Percentiles rank a stretch among this genome's conserved stretches.
These are phyloP conservation scores for Triticum aestivum DNA, from an alignment of 176 grass and related monocot genomes.

Conservation along the genomic window IWGSC_CS_RefSeq_v2.1 NC_057810.1:15495287-15495786, in stretches of 20 bases:
- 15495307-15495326: not conserved
- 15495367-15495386: not conserved
- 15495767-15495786: slow-evolving; percentile 92
- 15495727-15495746: slow-evolving; percentile 52
- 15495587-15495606: not conserved
- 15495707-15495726: not conserved
- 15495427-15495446: slow-evolving; percentile 13
- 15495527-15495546: slow-evolving; percentile 4
- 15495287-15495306: not conserved
- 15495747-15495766: slow-evolving; percentile 67
- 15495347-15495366: not conserved
- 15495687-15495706: slow-evolving; percentile 20
- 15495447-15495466: not conserved
- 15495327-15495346: no score
- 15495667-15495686: not conserved
- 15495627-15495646: not conserved
- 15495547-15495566: slow-evolving; percentile 22
- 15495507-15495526: not conserved
- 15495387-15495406: no score
- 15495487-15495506: not conserved
- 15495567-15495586: not conserved
- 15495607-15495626: not conserved
- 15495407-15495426: not conserved
- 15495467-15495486: not conserved
- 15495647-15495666: not conserved